Evolutionary conservation across 306 rosid species (phyloP).

Genomic region (Lathyrus oleraceus): DNA sequence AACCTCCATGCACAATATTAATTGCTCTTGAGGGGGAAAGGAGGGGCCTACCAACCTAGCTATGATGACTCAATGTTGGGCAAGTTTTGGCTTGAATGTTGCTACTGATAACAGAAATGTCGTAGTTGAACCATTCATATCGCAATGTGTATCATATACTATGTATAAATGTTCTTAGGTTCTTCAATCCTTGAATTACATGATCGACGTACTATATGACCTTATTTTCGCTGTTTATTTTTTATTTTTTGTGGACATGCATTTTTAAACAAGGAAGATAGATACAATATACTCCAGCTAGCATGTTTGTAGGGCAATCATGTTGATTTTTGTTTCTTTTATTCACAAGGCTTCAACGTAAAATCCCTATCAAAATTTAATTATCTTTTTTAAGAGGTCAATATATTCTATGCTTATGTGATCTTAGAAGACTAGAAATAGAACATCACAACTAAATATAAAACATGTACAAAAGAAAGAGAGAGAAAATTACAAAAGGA

Average conservation of each 20-base stretch:
- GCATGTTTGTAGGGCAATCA: neutral
- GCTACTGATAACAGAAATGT: neutral
- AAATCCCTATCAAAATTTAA: neutral
- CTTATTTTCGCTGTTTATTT: too few relatives aligned
- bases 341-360: constrained; percentile 1
- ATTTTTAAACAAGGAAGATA: too few relatives aligned
- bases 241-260: too few relatives aligned
- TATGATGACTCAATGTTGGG: neutral
- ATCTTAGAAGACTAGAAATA: too few relatives aligned
- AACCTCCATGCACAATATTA: neutral
- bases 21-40: neutral
- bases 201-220: too few relatives aligned
- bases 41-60: neutral
- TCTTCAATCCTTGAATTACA: too few relatives aligned
- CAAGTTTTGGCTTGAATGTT: neutral
- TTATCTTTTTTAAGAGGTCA: too few relatives aligned
- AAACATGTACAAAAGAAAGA: too few relatives aligned
- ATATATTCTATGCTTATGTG: too few relatives aligned
- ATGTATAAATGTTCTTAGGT: neutral
- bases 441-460: too few relatives aligned
- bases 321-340: neutral
- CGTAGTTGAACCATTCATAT: neutral
- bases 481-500: too few relatives aligned
- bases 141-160: neutral
- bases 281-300: neutral